Evolutionary conservation across 2,329 filamentous ascomycete species (phyloP), one percentile per base, ranked within the genome.

Genomic region (Nakataea oryzae): DNA sequence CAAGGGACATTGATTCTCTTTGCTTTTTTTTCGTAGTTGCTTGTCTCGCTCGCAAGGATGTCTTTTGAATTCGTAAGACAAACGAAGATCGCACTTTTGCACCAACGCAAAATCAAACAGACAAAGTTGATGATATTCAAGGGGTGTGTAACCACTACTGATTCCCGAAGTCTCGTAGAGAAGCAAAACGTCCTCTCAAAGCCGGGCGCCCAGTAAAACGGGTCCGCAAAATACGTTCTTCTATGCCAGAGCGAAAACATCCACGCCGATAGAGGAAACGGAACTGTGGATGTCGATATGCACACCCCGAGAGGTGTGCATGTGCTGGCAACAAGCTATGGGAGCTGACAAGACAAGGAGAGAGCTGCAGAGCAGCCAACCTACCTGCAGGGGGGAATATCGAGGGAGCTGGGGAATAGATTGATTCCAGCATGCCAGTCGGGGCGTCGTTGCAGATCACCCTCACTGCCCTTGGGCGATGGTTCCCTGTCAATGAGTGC

Each of bases 191-290:
- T 65, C 64, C 67, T 69, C 65, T 70, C 65, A 60, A 67, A 66
- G 64, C 64, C 67, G 68, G 69, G 69, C 65, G 69, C 69, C 69
- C 69, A 71, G 69, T 68, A 61, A 59, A 70, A 70, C 69, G 69
- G 69, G 69, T 70, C 59, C 62, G 57, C 30, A 60, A 58, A n/a
- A 50, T 50, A 50, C 41, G 59, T 67, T 62, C 50, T 62, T 69
- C 66, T 69, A 29, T 66, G 67, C 67, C 69, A 69, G 66, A 64
- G 64, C 62, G 63, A 68, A 66, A 69, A 68, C 67, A 67, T 63
- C 59, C 64, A 64, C 68, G 63, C 61, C 65, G 61, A 64, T 64
- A 66, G 63, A 61, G 55, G 62, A 63, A 62, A 63, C 56, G 62
- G 47, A 63, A 62, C 58, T 66, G 68, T 62, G 64, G 64, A 67